A percentile compares a stretch with the other conserved stretches of the same genome.
These are phyloP conservation scores for Cafeteria roenbergensis DNA, from an alignment of 108 stramenopile species.

Conservation along the genomic window DNA sequence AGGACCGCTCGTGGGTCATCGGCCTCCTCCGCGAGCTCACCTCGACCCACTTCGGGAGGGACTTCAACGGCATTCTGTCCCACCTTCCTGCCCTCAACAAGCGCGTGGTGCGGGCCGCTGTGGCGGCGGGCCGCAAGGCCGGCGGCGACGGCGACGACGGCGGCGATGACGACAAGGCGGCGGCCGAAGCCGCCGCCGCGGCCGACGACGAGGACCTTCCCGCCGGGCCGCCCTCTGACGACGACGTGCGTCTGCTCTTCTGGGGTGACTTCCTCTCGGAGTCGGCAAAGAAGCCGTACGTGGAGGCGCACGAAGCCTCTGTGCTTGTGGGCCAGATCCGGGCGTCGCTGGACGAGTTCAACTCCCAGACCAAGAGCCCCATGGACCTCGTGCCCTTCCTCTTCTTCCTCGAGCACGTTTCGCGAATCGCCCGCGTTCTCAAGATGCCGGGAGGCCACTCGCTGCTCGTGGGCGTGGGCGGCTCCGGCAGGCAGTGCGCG, in stretches of 20 bases:
- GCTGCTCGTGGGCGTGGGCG: constrained; percentile 51
- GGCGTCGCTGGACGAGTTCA: constrained; percentile 39
- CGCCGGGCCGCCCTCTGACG: too few species aligned
- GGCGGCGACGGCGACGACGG: not conserved
- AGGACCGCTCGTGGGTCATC: constrained; percentile 43
- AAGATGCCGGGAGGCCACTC: constrained; percentile 53
- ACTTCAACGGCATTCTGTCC: constrained; percentile 34
- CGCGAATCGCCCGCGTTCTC: constrained; percentile 35
- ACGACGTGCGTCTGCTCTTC: constrained; percentile 37
- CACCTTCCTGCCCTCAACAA: constrained; percentile 16
- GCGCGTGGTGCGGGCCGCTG: not conserved
- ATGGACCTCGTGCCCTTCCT: constrained; percentile 57
- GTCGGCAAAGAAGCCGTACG: constrained; percentile 25
- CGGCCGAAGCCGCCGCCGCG: not conserved
- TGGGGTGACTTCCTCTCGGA: constrained; percentile 29
- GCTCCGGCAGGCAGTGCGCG: constrained; percentile 45
- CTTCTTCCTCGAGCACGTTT: constrained; percentile 55
- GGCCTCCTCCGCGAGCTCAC: constrained; percentile 26
- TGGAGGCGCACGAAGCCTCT: constrained; percentile 33
- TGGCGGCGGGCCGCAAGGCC: not conserved
- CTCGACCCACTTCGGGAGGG: constrained; percentile 30
- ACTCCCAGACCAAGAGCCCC: constrained; percentile 39
- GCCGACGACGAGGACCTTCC: not conserved
- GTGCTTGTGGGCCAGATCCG: constrained; percentile 33
- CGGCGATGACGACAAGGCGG: not conserved